A percentile compares a stretch with the other conserved stretches of the same genome.
Conservation (phyloP, 257 asterid genomes). For the Solanum dulcamara region DNA sequence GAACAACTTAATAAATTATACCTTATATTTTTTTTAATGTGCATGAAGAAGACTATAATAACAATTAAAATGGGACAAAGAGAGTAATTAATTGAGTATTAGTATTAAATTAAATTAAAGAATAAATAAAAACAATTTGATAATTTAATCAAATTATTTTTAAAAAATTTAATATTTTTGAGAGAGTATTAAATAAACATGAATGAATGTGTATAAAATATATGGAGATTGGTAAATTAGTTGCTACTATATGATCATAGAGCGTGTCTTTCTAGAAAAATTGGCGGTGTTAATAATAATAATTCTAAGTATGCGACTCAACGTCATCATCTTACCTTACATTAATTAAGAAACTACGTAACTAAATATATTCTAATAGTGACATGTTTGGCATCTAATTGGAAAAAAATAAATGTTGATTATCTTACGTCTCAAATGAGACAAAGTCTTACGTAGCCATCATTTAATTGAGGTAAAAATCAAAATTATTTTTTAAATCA, state of each 20-base stretch:
- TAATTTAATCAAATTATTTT: no score
- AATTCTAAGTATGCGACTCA: not conserved
- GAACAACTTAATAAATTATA: no score
- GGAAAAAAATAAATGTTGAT: not conserved
- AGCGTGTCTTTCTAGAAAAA: not conserved
- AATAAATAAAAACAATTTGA: not conserved
- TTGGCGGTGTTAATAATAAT: not conserved
- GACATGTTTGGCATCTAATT: not conserved
- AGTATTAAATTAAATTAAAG: not conserved
- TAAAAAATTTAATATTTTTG: no score
- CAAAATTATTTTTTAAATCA: not conserved
- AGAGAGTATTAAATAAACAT: not conserved
- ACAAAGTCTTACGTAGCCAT: not conserved
- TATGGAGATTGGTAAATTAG: not conserved
- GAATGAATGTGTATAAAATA: not conserved
- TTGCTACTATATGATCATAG: not conserved
- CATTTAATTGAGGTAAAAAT: not conserved
- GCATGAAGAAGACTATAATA: not conserved
- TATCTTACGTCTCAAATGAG: not conserved
- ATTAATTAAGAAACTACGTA: not conserved
- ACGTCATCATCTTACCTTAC: not conserved
- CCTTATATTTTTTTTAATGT: no score
- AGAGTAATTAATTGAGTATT: not conserved
- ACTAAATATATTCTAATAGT: not conserved
- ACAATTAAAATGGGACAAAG: not conserved